These are phyloP conservation scores for Copromyces sp. DNA, from an alignment of 495 filamentous ascomycete genomes.

Conservation along the genomic window DNA sequence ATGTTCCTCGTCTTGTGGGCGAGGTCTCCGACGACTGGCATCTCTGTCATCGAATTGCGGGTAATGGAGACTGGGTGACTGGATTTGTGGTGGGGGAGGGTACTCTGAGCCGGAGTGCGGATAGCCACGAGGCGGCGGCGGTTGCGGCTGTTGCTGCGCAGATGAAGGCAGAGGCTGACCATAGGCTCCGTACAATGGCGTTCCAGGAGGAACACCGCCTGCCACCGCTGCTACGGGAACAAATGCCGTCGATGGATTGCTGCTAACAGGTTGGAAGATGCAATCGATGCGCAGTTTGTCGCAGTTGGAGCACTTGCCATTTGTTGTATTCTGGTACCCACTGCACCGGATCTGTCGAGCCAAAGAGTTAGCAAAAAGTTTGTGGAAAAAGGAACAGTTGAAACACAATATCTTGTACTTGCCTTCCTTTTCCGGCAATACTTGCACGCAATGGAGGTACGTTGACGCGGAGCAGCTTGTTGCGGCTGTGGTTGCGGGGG, in stretches of 20 bases:
- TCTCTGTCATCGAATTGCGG: conserved; percentile 27
- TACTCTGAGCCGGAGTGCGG: conserved; percentile 15
- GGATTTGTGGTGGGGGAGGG: conserved; percentile 8
- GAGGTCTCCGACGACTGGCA: conserved; percentile 24
- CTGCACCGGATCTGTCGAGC: conserved; percentile 40
- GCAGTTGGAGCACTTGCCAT: conserved; percentile 42
- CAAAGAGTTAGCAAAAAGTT: conserved; percentile 4
- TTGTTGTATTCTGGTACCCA: conserved; percentile 38
- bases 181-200: conserved; percentile 39
- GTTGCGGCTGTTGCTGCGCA: conserved; percentile 6
- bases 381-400: not conserved
- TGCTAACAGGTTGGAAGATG: conserved; percentile 41
- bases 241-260: conserved; percentile 36
- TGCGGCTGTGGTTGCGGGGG: conserved; percentile 16
- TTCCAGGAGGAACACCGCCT: conserved; percentile 39
- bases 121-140: conserved; percentile 7
- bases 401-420: not conserved
- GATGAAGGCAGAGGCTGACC: conserved; percentile 33
- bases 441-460: conserved; percentile 42
- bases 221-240: conserved; percentile 38
- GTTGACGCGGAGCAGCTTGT: conserved; percentile 37
- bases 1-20: conserved; percentile 31
- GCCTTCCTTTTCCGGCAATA: conserved; percentile 44
- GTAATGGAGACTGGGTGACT: conserved; percentile 28
- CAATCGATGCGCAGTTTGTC: conserved; percentile 42